These are phyloP conservation scores for Aspergillus sp. DNA, from an alignment of 2,329 filamentous ascomycete species.

Conservation along the genomic window DNA sequence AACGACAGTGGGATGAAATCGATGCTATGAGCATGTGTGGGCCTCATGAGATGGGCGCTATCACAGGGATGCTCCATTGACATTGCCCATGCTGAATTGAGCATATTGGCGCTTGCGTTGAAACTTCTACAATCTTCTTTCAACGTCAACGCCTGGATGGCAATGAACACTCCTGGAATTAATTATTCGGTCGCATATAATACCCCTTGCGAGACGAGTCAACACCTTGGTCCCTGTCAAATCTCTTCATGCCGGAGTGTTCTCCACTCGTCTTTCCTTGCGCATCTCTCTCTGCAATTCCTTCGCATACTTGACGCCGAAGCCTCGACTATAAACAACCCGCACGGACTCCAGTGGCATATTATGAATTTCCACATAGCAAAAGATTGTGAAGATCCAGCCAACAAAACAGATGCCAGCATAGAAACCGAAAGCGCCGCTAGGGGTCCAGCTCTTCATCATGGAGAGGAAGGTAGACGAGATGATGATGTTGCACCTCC, in stretches of 20 bases:
- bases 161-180: too few relatives aligned
- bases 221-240: too few relatives aligned
- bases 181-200: too few relatives aligned
- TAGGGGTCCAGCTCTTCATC: slow-evolving; percentile 42
- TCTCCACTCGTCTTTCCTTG: slow-evolving; percentile 2
- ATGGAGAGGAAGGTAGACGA: slow-evolving; percentile 40
- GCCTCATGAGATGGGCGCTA: too few relatives aligned
- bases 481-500: slow-evolving; percentile 41
- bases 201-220: too few relatives aligned
- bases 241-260: background rate
- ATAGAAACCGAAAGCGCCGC: slow-evolving; percentile 44
- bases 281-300: slow-evolving; percentile 29
- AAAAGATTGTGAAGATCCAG: slow-evolving; percentile 41
- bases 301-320: slow-evolving; percentile 36
- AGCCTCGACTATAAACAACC: slow-evolving; percentile 42
- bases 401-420: slow-evolving; percentile 41
- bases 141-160: too few relatives aligned
- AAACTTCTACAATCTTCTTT: too few relatives aligned
- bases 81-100: too few relatives aligned
- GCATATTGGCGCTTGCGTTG: too few relatives aligned
- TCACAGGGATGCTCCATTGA: too few relatives aligned
- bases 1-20: background rate
- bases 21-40: background rate
- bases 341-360: slow-evolving; percentile 48
- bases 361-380: slow-evolving; percentile 47